A percentile compares a stretch with the other conserved stretches of the same genome.
phyloP scores from a whole-genome alignment of 1,284 basidiomycete genomes.

The Puccinia coronata region DNA sequence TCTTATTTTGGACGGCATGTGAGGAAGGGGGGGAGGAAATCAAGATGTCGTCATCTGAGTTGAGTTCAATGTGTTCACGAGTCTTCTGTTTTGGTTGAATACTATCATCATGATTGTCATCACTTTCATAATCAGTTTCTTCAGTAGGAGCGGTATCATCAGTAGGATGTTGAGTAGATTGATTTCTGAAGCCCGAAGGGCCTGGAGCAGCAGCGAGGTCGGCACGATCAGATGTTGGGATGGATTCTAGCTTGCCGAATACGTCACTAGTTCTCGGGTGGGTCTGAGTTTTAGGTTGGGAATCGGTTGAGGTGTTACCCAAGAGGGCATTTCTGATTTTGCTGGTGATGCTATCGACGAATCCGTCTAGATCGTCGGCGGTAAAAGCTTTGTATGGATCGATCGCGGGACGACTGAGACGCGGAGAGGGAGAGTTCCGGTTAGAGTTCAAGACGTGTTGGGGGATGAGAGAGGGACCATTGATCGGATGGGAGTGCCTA shows the following conservation, averaged over 20 bases:
- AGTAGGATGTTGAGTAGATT: not conserved
- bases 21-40: conserved; percentile 1
- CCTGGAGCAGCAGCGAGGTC: not conserved
- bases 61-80: not conserved
- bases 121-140: not conserved
- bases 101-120: conserved; percentile 7
- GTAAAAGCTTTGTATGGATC: conserved; percentile 47
- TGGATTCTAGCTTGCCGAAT: conserved; percentile 15
- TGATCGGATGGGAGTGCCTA: conserved; percentile 47
- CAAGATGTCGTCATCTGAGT: not conserved
- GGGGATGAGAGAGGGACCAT: conserved; percentile 47
- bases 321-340: conserved; percentile 36
- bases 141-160: not conserved
- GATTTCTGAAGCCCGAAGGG: not conserved
- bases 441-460: conserved; percentile 39
- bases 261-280: conserved; percentile 20
- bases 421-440: conserved; percentile 34
- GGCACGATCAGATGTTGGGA: not conserved
- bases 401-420: conserved; percentile 36
- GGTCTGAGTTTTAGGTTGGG: not conserved
- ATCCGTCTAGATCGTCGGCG: conserved; percentile 42
- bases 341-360: conserved; percentile 47
- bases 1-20: not conserved
- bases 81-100: not conserved
- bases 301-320: not conserved